These are phyloP conservation scores for Luzula sylvatica DNA, from an alignment of 176 grass and related monocot species.

Conservation along the genomic window DNA sequence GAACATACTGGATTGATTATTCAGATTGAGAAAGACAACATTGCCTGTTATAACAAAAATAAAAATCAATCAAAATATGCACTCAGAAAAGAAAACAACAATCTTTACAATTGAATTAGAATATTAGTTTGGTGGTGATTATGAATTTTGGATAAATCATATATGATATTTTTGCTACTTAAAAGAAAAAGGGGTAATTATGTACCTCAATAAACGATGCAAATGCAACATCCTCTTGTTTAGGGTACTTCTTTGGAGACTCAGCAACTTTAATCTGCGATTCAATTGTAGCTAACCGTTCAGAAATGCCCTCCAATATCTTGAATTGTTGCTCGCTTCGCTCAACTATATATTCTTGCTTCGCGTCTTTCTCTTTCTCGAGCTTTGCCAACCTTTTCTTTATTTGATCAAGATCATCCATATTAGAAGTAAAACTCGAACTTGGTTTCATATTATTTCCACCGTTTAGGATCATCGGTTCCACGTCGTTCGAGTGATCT, in stretches of 20 bases:
- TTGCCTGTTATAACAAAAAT: slow-evolving; percentile 32
- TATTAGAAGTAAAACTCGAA: slow-evolving; percentile 27
- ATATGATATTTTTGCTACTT: background rate
- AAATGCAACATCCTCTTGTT: slow-evolving; percentile 28
- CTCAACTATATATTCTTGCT: slow-evolving; percentile 22
- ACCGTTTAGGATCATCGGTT: no score
- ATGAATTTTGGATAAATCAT: slow-evolving; percentile 6
- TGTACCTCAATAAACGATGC: slow-evolving; percentile 81
- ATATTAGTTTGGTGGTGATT: no score
- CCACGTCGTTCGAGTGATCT: no score
- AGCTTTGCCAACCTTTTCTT: slow-evolving; percentile 49
- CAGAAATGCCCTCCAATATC: slow-evolving; percentile 59
- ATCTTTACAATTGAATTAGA: no score
- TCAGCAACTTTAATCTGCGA: slow-evolving; percentile 32
- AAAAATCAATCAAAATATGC: no score
- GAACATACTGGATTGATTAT: slow-evolving; percentile 2
- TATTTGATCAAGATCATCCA: slow-evolving; percentile 38
- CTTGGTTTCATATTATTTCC: no score
- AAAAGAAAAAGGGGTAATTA: slow-evolving; percentile 14
- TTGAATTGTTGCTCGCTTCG: slow-evolving; percentile 56
- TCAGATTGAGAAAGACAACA: slow-evolving; percentile 67
- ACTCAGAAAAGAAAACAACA: no score
- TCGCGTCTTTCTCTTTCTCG: slow-evolving; percentile 46
- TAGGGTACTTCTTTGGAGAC: slow-evolving; percentile 30
- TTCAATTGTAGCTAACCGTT: slow-evolving; percentile 62